Conservation (phyloP, 2,329 filamentous ascomycete species). For the Penicillium sp. region DNA sequence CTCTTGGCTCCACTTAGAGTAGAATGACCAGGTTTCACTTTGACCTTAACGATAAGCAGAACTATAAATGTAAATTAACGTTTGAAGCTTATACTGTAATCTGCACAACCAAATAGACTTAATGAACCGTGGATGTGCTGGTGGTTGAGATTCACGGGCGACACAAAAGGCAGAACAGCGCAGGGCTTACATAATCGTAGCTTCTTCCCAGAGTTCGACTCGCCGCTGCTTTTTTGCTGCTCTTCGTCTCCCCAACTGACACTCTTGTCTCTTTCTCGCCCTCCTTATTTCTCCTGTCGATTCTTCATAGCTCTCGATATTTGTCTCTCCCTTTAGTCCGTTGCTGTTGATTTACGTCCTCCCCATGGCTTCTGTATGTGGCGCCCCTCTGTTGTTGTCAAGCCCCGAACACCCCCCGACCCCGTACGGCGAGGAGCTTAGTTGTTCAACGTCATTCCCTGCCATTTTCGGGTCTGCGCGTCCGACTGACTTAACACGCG, state of each 20-base stretch:
- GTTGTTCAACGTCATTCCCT: constrained; percentile 27
- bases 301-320: constrained; percentile 13
- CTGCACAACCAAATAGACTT: background rate
- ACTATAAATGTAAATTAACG: background rate
- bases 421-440: constrained; percentile 18
- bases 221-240: constrained; percentile 25
- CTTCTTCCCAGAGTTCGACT: constrained; percentile 10
- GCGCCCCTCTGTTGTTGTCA: constrained; percentile 28
- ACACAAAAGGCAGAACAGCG: background rate
- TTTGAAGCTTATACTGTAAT: background rate
- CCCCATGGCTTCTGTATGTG: constrained; percentile 55
- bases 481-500: constrained; percentile 14
- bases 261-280: constrained; percentile 17
- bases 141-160: background rate
- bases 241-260: constrained; percentile 22
- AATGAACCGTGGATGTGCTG: background rate
- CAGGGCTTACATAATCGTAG: constrained; percentile 26
- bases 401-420: constrained; percentile 13
- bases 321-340: constrained; percentile 15
- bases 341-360: constrained; percentile 23
- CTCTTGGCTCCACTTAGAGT: background rate
- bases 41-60: background rate
- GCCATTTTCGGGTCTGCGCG: constrained; percentile 18
- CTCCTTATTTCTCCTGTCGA: constrained; percentile 12
- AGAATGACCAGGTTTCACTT: background rate